These are phyloP conservation scores for Chrysopogon serrulatus DNA, from an alignment of 176 grass and related monocot genomes.

Conservation along the genomic window DNA sequence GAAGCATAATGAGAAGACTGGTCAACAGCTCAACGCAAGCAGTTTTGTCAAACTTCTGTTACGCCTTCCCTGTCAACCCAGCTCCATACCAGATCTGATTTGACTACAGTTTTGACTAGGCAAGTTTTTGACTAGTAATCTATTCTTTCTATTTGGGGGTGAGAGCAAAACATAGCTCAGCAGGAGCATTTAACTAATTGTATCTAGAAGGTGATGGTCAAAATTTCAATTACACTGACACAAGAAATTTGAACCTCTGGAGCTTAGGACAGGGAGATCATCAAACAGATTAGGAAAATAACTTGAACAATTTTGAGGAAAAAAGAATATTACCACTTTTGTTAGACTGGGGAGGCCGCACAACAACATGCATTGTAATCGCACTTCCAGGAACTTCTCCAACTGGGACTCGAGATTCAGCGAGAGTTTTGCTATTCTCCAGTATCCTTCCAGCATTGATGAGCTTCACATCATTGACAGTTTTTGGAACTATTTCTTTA, in stretches of 20 bases:
- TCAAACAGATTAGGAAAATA: conserved; percentile 13
- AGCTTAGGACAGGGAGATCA: neutral
- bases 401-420: conserved; percentile 70
- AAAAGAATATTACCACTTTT: conserved; percentile 59
- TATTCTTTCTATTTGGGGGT: neutral
- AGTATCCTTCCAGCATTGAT: conserved; percentile 87
- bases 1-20: neutral
- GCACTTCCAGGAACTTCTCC: conserved; percentile 65
- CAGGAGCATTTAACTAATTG: neutral
- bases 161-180: neutral
- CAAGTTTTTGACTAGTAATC: neutral
- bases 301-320: neutral
- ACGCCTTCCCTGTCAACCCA: neutral
- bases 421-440: conserved; percentile 72
- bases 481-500: conserved; percentile 75
- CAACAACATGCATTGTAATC: conserved; percentile 93
- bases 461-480: conserved; percentile 74
- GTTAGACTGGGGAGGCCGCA: conserved; percentile 55
- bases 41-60: neutral
- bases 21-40: neutral
- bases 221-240: neutral
- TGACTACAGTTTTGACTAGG: neutral
- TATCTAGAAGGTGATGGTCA: neutral
- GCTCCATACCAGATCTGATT: neutral
- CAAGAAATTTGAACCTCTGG: neutral